Base-by-base conservation (phyloP, 768 basidiomycete species). In the Serendipita vermifera region DNA sequence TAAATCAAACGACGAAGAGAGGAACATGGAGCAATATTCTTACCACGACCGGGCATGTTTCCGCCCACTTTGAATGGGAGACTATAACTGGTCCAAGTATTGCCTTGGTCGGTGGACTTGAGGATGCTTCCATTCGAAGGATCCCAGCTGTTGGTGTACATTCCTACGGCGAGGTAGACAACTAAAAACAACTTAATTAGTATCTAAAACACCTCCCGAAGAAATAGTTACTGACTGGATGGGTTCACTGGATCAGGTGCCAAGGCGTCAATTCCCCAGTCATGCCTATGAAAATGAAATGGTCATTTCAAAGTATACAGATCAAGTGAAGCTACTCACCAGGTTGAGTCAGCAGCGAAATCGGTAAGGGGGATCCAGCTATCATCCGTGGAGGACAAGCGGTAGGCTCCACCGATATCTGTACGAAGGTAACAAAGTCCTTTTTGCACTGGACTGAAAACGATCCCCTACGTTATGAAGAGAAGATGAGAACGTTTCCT, bases 1-100 rank as follows among this genome's bases (percentile, higher is more conserved):
- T 67, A 59, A 74, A 6, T 27, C 32, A 32, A 20, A 38, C 31
- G 33, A 20, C 4, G n/a, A 32, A 11, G 24, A 48, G 59, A 13
- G 31, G 53, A 22, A 9, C 22, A 3, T 29, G 38, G 26, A n/a
- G 58, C 57, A 35, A 59, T 54, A 31, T 59, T 59, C 75, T 80
- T 75, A 62, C 80, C 81, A 63, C 81, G 77, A 54, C 80, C 80
- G 33, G 80, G 80, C 80, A 80, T 81, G 64, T 82, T 81, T 4
- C 80, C 80, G 31, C 81, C 80, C 29, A 60, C 58, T 60, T 83
- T 83, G 73, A 83, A 82, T 0, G 81, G 76, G 0, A 84, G 66
- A 5, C 77, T 75, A 7, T 36, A 17, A 17, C 13, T 9, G 0
- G 73, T 77, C 63, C 75, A 84, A 0, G 78, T 78, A n/a, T 71